A percentile compares a stretch with the other conserved stretches of the same genome.
Evolutionary conservation across 495 filamentous ascomycete genomes (phyloP).

Genomic region (Neurospora sp.): DNA sequence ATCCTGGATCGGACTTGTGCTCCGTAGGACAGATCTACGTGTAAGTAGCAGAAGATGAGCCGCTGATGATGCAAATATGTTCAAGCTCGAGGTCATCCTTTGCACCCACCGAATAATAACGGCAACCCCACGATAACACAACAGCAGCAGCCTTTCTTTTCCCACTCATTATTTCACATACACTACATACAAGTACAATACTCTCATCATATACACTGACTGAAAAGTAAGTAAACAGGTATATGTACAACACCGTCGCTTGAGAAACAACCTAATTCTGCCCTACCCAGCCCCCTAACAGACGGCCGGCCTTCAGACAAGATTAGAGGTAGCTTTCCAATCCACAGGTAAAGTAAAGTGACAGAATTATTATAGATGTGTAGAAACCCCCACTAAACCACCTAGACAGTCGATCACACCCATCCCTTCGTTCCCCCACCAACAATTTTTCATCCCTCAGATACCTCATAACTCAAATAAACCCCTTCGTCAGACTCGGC

Average conservation of each 20-base stretch:
- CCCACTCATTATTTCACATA: background rate
- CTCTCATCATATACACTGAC: background rate
- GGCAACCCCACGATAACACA: no score
- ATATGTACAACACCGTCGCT: background rate
- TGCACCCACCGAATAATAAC: no score
- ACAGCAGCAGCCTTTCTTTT: background rate
- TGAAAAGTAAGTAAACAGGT: background rate
- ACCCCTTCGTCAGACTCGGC: conserved; percentile 46
- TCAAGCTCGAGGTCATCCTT: no score
- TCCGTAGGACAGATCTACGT: background rate
- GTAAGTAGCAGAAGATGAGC: background rate
- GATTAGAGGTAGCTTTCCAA: background rate
- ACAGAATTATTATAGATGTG: background rate
- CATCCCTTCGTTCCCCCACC: background rate
- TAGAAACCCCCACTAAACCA: background rate
- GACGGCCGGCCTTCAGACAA: background rate
- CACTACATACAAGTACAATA: background rate
- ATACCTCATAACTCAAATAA: conserved; percentile 27
- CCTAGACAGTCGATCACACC: background rate
- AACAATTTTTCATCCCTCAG: background rate
- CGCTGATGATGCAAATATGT: background rate
- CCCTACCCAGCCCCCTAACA: background rate
- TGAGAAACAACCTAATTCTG: background rate
- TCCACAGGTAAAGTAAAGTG: background rate
- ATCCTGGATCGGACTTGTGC: background rate